Conservation (phyloP, 441 rosid species). For the Erysimum pusillum region DNA sequence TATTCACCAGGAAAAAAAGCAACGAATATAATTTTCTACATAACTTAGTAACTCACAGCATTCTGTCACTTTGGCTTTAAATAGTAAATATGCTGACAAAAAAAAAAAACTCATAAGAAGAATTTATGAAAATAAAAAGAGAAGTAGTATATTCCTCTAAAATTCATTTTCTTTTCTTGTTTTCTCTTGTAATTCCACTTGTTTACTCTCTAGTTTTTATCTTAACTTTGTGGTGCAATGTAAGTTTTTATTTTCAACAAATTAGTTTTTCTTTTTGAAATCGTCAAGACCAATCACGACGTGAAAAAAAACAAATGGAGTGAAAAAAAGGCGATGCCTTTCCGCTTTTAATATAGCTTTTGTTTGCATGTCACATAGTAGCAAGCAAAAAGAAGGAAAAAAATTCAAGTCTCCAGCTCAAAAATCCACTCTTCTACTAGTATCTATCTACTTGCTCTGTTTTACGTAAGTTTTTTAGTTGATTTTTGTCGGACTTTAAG, state of each 20-base stretch:
- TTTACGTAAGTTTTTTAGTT: slow-evolving; percentile 35
- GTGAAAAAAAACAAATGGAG: slow-evolving; percentile 1
- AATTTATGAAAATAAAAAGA: neutral
- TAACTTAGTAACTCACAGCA: too few species aligned
- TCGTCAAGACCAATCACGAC: neutral
- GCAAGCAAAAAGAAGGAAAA: neutral
- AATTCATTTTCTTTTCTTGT: too few species aligned
- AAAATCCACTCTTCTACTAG: slow-evolving; percentile 34
- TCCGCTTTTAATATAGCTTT: neutral
- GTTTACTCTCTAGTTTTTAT: neutral
- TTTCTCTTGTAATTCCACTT: neutral
- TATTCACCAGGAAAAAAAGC: neutral
- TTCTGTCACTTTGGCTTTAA: too few species aligned
- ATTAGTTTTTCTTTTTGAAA: neutral
- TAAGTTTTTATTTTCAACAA: neutral
- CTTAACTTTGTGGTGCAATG: neutral
- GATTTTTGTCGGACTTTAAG: slow-evolving; percentile 47
- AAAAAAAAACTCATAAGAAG: too few species aligned
- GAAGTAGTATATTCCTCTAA: neutral
- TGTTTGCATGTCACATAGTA: slow-evolving; percentile 17
- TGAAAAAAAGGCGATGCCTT: slow-evolving; percentile 1
- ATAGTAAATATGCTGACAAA: too few species aligned
- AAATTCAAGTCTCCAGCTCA: slow-evolving; percentile 36
- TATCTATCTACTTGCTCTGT: slow-evolving; percentile 14
- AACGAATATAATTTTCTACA: too few species aligned